phyloP scores from a whole-genome alignment of 805 yeast genomes.

The Lachancea nothofagi region DNA sequence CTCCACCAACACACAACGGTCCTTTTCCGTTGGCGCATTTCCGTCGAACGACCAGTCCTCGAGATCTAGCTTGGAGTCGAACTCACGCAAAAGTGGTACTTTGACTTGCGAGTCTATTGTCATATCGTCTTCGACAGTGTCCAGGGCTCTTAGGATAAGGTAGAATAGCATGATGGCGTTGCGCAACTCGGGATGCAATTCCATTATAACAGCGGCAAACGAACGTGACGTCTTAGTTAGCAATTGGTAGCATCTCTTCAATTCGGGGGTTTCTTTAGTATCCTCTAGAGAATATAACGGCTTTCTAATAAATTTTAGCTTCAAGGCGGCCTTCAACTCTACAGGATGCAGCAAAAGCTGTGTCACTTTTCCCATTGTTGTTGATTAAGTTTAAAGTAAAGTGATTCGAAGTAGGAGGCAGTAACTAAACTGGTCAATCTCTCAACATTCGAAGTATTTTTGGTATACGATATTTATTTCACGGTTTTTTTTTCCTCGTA shows the following conservation, averaged over 20 bases:
- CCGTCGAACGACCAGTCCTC: constrained; percentile 81
- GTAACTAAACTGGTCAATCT: too few relatives aligned
- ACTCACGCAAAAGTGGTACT: constrained; percentile 65
- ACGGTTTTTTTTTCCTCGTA: too few relatives aligned
- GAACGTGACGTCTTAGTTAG: constrained; percentile 76
- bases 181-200: constrained; percentile 84
- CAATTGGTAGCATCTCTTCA: constrained; percentile 61
- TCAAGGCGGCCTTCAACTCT: constrained; percentile 65
- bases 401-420: too few relatives aligned
- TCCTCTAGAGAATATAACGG: constrained; percentile 46
- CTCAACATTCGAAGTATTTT: too few relatives aligned
- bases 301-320: constrained; percentile 51
- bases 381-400: too few relatives aligned
- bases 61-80: constrained; percentile 55
- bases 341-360: constrained; percentile 63
- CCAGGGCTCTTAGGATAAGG: constrained; percentile 80
- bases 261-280: constrained; percentile 37
- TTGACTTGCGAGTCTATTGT: constrained; percentile 66
- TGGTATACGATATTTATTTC: too few relatives aligned
- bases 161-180: constrained; percentile 80
- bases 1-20: constrained; percentile 72
- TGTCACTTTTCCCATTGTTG: constrained; percentile 55
- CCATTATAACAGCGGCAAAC: constrained; percentile 88
- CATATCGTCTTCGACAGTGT: constrained; percentile 96
- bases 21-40: constrained; percentile 70